Evolutionary conservation across 75 land plant genomes (phyloP), one percentile per base, ranked within the genome.

Genomic region (Gnetum montanum): DNA sequence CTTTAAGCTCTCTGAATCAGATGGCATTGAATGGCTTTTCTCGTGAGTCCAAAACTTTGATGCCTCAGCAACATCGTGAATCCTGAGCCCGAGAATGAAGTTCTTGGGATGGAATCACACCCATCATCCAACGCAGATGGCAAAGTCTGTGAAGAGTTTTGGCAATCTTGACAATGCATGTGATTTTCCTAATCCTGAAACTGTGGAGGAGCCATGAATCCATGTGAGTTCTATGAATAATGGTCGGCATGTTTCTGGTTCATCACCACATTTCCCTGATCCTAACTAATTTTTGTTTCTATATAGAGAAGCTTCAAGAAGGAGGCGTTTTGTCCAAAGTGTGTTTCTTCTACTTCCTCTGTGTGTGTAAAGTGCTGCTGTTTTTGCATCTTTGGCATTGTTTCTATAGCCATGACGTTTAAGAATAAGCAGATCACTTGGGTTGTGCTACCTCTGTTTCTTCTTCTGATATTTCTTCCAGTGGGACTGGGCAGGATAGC

Each of bases 191-290:
- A 53, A 10, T 6, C 2, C 25, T 20, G 8, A 11, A 13, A 10
- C 22, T 4, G 23, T 8, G 36, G 4, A 30, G 11, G 12, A 22
- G 22, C 19, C 24, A 15, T 4, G 10, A 53, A 20, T 36, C 37
- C 55, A 20, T 53, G 55, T 53, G 55, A 53, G 22, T 25, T 33
- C 37, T 31, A 53, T 53, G 31, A 53, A 53, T 53, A 36, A 53
- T 30, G 31, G 34, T 53, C 36, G 13, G 43, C 25, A 18, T 8
- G 34, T 26, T 31, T 31, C 19, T 33, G 34, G 16, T 15, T 41
- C 6, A 5, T 18, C 7, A 15, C 0, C 43, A 15, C 15, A 36
- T 30, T 18, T 52, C 31, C 19, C 33, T 36, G 33, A 33, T 52
- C 29, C 37, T 53, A 20, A 4, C 36, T 3, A 22, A 41, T 41